Conservation (phyloP, 805 yeast species). For the Pichia kluyveri region DNA sequence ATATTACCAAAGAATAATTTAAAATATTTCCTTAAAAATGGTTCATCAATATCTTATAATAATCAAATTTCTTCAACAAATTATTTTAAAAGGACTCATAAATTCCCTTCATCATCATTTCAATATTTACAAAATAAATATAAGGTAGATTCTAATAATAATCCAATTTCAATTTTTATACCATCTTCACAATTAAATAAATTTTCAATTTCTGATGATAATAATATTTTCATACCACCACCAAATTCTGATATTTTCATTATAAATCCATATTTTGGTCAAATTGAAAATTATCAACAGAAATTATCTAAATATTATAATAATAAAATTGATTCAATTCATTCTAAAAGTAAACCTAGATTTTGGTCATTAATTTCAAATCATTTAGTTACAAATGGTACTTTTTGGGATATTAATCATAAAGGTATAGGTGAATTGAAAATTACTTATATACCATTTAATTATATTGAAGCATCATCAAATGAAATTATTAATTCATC, state of each 20-base stretch:
- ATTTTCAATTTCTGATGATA: neutral
- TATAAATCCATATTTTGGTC: conserved; percentile 18
- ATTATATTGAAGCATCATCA: neutral
- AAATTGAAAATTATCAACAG: conserved; percentile 8
- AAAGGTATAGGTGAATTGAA: conserved; percentile 15
- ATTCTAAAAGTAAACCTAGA: conserved; percentile 10
- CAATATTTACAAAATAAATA: neutral
- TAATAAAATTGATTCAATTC: neutral
- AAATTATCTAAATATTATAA: conserved; percentile 3
- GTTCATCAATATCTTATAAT: conserved; percentile 8
- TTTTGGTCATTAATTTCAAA: conserved; percentile 16
- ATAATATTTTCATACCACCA: conserved; percentile 3
- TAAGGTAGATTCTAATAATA: neutral
- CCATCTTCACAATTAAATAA: conserved; percentile 4
- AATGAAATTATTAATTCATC: conserved; percentile 5
- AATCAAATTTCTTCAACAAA: conserved; percentile 8
- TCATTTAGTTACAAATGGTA: conserved; percentile 13
- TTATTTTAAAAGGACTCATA: conserved; percentile 4
- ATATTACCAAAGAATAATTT: conserved; percentile 4
- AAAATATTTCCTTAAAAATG: conserved; percentile 5
- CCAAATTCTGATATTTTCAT: conserved; percentile 17
- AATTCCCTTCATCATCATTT: conserved; percentile 1
- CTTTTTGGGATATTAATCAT: conserved; percentile 18
- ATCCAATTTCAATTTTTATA: neutral
- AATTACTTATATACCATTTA: conserved; percentile 14